Conservation (phyloP, 2,329 filamentous ascomycete species). For the Diplodia sapinea region DNA sequence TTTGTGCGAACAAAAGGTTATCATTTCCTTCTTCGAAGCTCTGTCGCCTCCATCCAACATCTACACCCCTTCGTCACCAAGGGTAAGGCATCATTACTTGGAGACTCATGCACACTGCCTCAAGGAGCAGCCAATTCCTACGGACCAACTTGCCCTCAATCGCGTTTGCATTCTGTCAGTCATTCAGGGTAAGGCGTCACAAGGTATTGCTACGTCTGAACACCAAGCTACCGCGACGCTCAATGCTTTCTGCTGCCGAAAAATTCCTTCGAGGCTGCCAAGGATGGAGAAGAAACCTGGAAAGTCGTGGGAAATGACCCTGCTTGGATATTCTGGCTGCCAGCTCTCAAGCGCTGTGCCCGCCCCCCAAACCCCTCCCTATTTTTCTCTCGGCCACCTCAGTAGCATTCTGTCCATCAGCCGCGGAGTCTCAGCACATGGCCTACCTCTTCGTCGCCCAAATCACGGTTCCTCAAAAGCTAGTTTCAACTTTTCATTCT, state of each 20-base stretch:
- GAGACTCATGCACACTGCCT: slow-evolving; percentile 13
- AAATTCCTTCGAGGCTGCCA: neutral
- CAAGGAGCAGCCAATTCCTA: slow-evolving; percentile 1
- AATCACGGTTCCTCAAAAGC: neutral
- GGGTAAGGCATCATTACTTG: slow-evolving; percentile 27
- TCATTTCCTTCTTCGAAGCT: slow-evolving; percentile 26
- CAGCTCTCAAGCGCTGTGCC: slow-evolving; percentile 21
- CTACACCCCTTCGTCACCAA: slow-evolving; percentile 30
- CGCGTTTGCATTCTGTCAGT: neutral
- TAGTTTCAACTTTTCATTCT: neutral
- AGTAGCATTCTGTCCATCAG: slow-evolving; percentile 1
- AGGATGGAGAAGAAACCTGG: neutral
- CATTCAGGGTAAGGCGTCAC: slow-evolving; percentile 26
- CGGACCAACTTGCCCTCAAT: neutral
- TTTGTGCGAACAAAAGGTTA: slow-evolving; percentile 32
- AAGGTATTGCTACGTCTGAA: slow-evolving; percentile 27
- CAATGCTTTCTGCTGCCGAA: slow-evolving; percentile 8
- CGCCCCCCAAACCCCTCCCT: neutral
- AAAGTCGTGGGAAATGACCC: neutral
- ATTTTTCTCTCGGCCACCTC: slow-evolving; percentile 4
- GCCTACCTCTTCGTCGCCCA: neutral
- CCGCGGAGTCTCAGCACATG: slow-evolving; percentile 8
- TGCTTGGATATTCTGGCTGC: slow-evolving; percentile 1
- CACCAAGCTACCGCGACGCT: neutral
- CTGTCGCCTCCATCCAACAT: slow-evolving; percentile 7